phyloP scores from a whole-genome alignment of 2,329 filamentous ascomycete genomes.

The Cercospora sp. region DNA sequence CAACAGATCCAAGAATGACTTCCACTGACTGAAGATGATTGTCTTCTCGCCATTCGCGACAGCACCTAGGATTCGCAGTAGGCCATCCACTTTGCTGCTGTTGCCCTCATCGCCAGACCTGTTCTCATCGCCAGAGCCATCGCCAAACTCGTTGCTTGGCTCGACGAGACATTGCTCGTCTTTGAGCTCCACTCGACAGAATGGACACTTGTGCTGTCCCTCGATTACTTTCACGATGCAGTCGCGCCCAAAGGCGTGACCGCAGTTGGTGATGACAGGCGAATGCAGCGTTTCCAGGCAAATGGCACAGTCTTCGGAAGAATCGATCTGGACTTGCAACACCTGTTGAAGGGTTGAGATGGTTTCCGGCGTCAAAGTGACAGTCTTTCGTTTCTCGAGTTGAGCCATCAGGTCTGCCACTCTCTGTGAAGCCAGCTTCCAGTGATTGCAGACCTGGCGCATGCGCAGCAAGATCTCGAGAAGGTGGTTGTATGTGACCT shows the following conservation, averaged over 20 bases:
- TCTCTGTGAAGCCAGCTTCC: constrained; percentile 75
- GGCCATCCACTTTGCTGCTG: constrained; percentile 79
- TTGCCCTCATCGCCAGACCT: constrained; percentile 58
- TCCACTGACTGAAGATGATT: constrained; percentile 77
- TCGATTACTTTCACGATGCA: constrained; percentile 77
- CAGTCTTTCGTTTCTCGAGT: constrained; percentile 65
- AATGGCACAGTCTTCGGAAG: constrained; percentile 77
- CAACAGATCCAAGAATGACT: constrained; percentile 69
- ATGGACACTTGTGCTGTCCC: constrained; percentile 75
- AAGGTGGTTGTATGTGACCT: constrained; percentile 67
- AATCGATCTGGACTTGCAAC: constrained; percentile 74
- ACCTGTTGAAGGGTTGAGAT: constrained; percentile 70
- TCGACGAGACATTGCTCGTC: constrained; percentile 62
- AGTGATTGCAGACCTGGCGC: constrained; percentile 85
- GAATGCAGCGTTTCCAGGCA: constrained; percentile 71
- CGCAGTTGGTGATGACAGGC: constrained; percentile 82
- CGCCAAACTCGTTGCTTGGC: constrained; percentile 52
- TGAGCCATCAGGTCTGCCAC: constrained; percentile 70
- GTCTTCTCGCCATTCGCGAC: constrained; percentile 66
- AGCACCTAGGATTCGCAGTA: constrained; percentile 72
- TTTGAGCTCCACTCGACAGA: constrained; percentile 72
- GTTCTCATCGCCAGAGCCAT: constrained; percentile 46
- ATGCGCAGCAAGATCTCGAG: constrained; percentile 80
- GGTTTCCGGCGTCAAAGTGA: constrained; percentile 72
- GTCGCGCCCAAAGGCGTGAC: constrained; percentile 71